Conservation (phyloP, 768 basidiomycete genomes). For the Suillus bovinus region DNA sequence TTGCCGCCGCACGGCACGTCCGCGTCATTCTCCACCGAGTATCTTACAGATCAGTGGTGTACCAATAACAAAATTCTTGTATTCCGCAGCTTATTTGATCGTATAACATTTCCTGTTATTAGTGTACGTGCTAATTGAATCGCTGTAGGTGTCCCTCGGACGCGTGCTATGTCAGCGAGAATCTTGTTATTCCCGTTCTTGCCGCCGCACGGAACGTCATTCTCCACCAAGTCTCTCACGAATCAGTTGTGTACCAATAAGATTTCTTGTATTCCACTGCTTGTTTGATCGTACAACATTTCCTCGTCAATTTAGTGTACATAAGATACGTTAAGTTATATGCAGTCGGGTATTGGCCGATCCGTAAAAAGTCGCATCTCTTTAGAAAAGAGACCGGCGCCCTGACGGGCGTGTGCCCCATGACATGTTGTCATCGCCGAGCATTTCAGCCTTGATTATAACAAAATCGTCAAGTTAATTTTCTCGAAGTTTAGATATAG, state of each 20-base stretch:
- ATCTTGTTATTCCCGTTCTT: neutral
- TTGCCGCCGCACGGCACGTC: too few species aligned
- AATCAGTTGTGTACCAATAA: neutral
- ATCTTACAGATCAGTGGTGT: too few species aligned
- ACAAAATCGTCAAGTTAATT: neutral
- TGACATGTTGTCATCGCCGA: conserved; percentile 31
- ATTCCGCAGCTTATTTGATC: too few species aligned
- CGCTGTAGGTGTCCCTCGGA: neutral
- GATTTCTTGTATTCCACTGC: neutral
- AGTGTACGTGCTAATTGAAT: too few species aligned
- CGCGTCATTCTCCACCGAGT: too few species aligned
- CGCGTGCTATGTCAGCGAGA: neutral
- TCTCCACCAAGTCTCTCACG: neutral
- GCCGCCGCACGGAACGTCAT: neutral
- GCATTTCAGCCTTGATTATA: conserved; percentile 28
- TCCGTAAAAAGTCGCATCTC: neutral
- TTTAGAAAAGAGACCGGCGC: conserved; percentile 16
- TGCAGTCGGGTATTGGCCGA: conserved; percentile 1
- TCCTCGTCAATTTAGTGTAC: conserved; percentile 11
- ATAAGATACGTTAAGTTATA: conserved; percentile 13
- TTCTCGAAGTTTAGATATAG: neutral
- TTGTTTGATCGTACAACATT: conserved; percentile 16
- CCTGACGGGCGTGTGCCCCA: conserved; percentile 17
- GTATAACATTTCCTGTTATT: too few species aligned
- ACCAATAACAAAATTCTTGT: too few species aligned